Conservation (phyloP, 2,329 filamentous ascomycete genomes). For the Aureobasidium subglaciale region DNA sequence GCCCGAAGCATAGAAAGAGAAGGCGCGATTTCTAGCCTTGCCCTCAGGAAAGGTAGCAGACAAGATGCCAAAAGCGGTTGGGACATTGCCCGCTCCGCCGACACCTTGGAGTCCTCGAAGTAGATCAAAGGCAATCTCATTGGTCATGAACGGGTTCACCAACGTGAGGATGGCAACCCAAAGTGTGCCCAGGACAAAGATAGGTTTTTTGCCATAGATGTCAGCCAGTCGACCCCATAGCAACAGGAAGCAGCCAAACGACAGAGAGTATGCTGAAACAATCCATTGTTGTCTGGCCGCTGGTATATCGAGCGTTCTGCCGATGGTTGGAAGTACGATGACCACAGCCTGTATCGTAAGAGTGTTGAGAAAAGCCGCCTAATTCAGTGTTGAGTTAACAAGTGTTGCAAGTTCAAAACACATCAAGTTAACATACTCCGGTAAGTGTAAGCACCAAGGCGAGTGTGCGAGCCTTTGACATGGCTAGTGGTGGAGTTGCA, state of each 20-base stretch:
- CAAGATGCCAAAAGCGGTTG: conserved; percentile 63
- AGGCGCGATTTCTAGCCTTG: conserved; percentile 64
- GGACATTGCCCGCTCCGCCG: conserved; percentile 62
- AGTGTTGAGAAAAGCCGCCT: conserved; percentile 21
- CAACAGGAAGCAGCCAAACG: conserved; percentile 61
- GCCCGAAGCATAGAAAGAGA: conserved; percentile 57
- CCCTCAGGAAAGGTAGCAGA: conserved; percentile 61
- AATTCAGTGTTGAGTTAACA: neutral
- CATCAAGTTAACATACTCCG: conserved; percentile 20
- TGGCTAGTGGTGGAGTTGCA: neutral
- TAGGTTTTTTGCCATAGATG: conserved; percentile 57
- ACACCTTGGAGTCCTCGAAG: conserved; percentile 61
- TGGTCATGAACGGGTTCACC: conserved; percentile 56
- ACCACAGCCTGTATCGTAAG: conserved; percentile 29
- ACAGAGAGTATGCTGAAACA: conserved; percentile 57
- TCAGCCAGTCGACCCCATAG: conserved; percentile 63
- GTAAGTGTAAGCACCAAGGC: conserved; percentile 25
- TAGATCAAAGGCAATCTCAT: conserved; percentile 61
- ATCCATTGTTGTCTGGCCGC: conserved; percentile 46
- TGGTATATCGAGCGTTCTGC: conserved; percentile 26
- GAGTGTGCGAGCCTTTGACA: conserved; percentile 25
- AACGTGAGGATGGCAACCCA: conserved; percentile 56
- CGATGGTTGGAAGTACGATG: conserved; percentile 29
- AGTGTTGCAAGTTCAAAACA: neutral
- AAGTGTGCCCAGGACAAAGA: conserved; percentile 57